phyloP scores from a whole-genome alignment of 1,284 basidiomycete genomes.

The Salmacisia buchloeana region DNA sequence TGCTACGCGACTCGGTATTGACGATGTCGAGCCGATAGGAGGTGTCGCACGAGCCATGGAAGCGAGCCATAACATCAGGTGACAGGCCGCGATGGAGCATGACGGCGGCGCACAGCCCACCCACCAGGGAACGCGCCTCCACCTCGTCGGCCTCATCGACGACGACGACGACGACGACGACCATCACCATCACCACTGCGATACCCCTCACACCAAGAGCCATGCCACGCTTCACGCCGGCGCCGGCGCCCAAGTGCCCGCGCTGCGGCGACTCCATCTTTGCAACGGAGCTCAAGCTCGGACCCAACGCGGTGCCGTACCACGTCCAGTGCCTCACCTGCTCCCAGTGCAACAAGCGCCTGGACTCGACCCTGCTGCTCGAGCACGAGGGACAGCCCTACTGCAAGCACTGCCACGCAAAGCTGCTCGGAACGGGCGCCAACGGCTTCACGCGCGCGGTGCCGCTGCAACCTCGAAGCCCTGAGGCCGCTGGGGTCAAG shows the following conservation, averaged over 20 bases:
- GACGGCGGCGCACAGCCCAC: too few relatives aligned
- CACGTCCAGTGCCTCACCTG: constrained; percentile 49
- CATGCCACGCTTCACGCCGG: constrained; percentile 28
- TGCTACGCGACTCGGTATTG: too few relatives aligned
- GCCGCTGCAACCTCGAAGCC: constrained; percentile 25
- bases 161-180: neutral
- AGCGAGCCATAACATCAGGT: too few relatives aligned
- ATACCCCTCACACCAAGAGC: neutral
- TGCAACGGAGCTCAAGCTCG: constrained; percentile 47
- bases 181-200: neutral
- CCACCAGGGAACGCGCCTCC: too few relatives aligned
- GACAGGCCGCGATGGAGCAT: too few relatives aligned
- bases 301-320: constrained; percentile 42
- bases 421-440: constrained; percentile 46
- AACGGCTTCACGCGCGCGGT: constrained; percentile 46
- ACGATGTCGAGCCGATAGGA: too few relatives aligned
- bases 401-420: constrained; percentile 48
- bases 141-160: neutral
- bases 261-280: constrained; percentile 45
- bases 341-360: constrained; percentile 42
- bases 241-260: constrained; percentile 44
- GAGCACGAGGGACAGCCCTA: constrained; percentile 48
- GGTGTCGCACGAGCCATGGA: too few relatives aligned
- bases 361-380: constrained; percentile 45
- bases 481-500: neutral